phyloP scores from a whole-genome alignment of 441 rosid species.

The Jatropha podagrica region DNA sequence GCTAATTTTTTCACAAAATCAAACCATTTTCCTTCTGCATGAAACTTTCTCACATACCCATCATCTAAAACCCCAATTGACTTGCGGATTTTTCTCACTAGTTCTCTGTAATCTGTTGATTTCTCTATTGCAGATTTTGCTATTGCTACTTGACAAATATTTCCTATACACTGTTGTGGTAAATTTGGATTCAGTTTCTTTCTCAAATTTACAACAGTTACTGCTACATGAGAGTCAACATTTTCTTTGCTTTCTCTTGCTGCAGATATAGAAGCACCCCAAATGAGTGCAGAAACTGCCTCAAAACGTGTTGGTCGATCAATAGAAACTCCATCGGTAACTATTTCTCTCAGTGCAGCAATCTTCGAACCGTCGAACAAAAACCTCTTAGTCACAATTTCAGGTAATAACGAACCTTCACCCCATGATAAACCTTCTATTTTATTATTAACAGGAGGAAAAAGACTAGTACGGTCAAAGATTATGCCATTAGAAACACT shows the following conservation, averaged over 20 bases:
- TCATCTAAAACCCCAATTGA: neutral
- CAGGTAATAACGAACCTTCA: neutral
- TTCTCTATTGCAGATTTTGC: neutral
- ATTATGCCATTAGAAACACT: neutral
- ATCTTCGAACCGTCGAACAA: conserved; percentile 22
- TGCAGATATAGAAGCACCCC: neutral
- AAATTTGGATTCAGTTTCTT: neutral
- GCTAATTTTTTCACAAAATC: neutral
- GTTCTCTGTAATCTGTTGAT: neutral
- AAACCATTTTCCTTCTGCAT: neutral
- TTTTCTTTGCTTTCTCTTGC: neutral
- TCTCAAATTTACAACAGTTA: neutral
- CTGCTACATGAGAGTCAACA: neutral
- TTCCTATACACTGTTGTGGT: conserved; percentile 2
- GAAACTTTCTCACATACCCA: neutral
- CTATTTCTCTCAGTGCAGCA: conserved; percentile 20
- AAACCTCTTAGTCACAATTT: conserved; percentile 25
- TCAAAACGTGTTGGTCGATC: neutral
- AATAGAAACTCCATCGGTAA: neutral
- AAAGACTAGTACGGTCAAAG: conserved; percentile 12
- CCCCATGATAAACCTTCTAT: neutral
- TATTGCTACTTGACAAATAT: neutral
- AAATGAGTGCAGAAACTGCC: neutral
- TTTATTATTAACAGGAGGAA: conserved; percentile 13
- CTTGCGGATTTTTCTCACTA: neutral